Conservation (phyloP, 2,329 filamentous ascomycete genomes). For the Hymenoscyphus albidus region DNA sequence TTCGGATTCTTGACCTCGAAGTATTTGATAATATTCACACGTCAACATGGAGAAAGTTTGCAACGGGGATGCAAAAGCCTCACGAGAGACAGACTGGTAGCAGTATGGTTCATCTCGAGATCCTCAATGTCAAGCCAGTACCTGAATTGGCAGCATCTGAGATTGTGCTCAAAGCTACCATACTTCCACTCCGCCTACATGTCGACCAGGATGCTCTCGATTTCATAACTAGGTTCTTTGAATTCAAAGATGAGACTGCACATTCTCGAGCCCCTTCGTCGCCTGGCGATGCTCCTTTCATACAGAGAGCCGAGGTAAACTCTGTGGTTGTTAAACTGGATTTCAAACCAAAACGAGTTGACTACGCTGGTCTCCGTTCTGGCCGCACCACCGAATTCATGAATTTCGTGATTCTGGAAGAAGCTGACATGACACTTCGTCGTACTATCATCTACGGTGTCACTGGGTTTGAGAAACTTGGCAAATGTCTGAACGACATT, state of each 20-base stretch:
- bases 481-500: slow-evolving; percentile 86
- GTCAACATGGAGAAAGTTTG: slow-evolving; percentile 98
- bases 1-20: slow-evolving; percentile 78
- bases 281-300: slow-evolving; percentile 69
- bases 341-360: slow-evolving; percentile 97
- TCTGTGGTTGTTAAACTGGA: slow-evolving; percentile 81
- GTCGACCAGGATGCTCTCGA: slow-evolving; percentile 97
- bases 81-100: slow-evolving; percentile 82
- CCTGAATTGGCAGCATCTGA: slow-evolving; percentile 83
- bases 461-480: slow-evolving; percentile 83
- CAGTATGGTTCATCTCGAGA: slow-evolving; percentile 85
- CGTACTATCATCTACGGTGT: slow-evolving; percentile 93
- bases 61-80: slow-evolving; percentile 84
- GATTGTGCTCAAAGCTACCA: slow-evolving; percentile 72
- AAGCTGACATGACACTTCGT: slow-evolving; percentile 77
- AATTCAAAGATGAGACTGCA: slow-evolving; percentile 80
- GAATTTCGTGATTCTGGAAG: slow-evolving; percentile 94
- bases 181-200: slow-evolving; percentile 84
- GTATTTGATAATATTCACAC: slow-evolving; percentile 92
- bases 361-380: slow-evolving; percentile 87
- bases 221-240: slow-evolving; percentile 95
- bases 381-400: slow-evolving; percentile 97
- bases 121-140: slow-evolving; percentile 83
- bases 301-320: slow-evolving; percentile 85
- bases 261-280: slow-evolving; percentile 54